Conservation (phyloP, 306 rosid genomes). For the Carpinus fangiana region DNA sequence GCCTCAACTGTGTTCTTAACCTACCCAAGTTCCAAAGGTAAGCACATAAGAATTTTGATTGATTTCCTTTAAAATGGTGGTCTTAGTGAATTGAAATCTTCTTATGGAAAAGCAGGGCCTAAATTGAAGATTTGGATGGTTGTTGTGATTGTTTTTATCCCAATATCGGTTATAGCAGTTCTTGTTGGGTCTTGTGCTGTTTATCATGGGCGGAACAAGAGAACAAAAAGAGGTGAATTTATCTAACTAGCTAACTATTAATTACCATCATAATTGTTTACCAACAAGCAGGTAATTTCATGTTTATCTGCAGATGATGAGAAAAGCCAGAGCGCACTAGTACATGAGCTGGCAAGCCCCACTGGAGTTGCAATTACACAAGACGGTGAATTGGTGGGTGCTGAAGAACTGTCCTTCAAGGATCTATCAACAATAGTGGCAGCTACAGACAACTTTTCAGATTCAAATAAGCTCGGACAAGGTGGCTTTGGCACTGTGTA, state of each 20-base stretch:
- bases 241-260: not conserved
- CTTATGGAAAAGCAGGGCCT: conserved; percentile 24
- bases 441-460: conserved; percentile 40
- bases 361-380: conserved; percentile 37
- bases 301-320: conserved; percentile 32
- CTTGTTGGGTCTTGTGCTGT: conserved; percentile 25
- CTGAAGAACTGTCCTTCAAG: conserved; percentile 48
- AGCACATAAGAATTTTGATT: not conserved
- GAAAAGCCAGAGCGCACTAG: conserved; percentile 18
- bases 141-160: conserved; percentile 32
- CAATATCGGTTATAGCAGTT: conserved; percentile 28
- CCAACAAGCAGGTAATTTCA: not conserved
- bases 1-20: not conserved
- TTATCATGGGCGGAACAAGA: conserved; percentile 4
- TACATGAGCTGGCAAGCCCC: conserved; percentile 36
- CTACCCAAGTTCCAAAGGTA: conserved; percentile 39
- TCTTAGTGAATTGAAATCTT: not conserved
- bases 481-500: conserved; percentile 71
- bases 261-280: not conserved
- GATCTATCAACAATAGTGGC: conserved; percentile 18
- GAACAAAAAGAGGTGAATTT: conserved; percentile 31
- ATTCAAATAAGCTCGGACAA: conserved; percentile 50
- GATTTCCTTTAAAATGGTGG: not conserved
- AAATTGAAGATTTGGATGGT: conserved; percentile 48
- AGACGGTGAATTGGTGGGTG: conserved; percentile 50